Conservation (phyloP, 768 basidiomycete species). For the Mycena indigotica region DNA sequence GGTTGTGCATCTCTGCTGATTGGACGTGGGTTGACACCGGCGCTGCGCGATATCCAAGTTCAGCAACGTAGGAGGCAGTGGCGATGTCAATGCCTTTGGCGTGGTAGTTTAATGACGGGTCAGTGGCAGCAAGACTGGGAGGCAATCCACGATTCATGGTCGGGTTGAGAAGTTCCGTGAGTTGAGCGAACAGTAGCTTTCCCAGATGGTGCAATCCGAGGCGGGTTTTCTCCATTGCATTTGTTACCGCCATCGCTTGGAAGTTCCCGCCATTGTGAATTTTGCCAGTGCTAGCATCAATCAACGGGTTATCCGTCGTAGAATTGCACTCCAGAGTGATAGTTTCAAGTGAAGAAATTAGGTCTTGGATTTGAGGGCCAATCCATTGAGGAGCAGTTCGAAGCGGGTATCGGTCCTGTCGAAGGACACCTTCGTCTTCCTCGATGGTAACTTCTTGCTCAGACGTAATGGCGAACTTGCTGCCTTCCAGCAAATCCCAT, state of each 20-base stretch:
- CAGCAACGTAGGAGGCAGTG: conserved; percentile 77
- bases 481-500: conserved; percentile 67
- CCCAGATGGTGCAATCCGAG: conserved; percentile 70
- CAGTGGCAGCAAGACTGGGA: conserved; percentile 75
- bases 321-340: conserved; percentile 81
- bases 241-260: conserved; percentile 85
- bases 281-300: conserved; percentile 64
- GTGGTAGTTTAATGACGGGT: conserved; percentile 81
- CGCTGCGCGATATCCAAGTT: conserved; percentile 80
- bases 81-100: conserved; percentile 86
- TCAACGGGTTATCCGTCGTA: conserved; percentile 87
- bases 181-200: conserved; percentile 68
- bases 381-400: conserved; percentile 83
- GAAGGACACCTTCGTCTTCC: conserved; percentile 71
- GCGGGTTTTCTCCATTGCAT: conserved; percentile 87
- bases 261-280: conserved; percentile 88
- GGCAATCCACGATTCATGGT: conserved; percentile 82
- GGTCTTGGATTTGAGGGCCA: conserved; percentile 83
- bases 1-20: conserved; percentile 91
- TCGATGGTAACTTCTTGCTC: conserved; percentile 74
- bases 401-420: conserved; percentile 79
- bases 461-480: conserved; percentile 63
- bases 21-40: conserved; percentile 86
- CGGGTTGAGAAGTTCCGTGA: conserved; percentile 73
- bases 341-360: conserved; percentile 63